Evolutionary conservation across 1,139 yeast genomes (phyloP).

Genomic region (Yamadazyma diddensiae): DNA sequence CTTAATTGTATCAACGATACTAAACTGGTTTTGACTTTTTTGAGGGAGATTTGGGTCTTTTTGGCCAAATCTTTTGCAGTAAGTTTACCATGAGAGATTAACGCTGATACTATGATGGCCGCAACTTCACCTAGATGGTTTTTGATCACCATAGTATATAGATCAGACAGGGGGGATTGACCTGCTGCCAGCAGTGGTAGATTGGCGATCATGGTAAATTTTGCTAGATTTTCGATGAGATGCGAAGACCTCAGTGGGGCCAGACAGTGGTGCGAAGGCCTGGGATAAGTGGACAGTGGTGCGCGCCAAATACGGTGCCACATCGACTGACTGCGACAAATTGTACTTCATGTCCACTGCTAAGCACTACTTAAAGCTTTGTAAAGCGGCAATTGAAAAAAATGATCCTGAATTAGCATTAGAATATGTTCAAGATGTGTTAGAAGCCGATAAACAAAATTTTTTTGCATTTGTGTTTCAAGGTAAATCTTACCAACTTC

Average conservation of each 20-base stretch:
- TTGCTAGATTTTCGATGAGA: no score
- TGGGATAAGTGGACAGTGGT: background rate
- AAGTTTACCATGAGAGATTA: constrained; percentile 60
- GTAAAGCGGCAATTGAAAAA: constrained; percentile 54
- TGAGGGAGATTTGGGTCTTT: constrained; percentile 38
- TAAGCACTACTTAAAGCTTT: constrained; percentile 45
- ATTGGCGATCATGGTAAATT: constrained; percentile 9
- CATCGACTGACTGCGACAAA: background rate
- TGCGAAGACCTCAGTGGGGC: no score
- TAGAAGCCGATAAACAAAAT: constrained; percentile 52
- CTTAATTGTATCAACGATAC: constrained; percentile 66
- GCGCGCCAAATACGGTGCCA: background rate
- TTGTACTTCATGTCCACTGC: constrained; percentile 12
- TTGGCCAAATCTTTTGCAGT: constrained; percentile 46
- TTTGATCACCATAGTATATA: constrained; percentile 53
- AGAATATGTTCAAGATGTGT: constrained; percentile 48
- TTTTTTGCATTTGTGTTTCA: constrained; percentile 65
- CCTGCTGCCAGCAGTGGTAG: constrained; percentile 29
- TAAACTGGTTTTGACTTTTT: constrained; percentile 52
- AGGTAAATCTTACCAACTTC: constrained; percentile 56
- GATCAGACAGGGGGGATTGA: constrained; percentile 60
- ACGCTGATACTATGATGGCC: constrained; percentile 48
- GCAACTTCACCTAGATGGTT: constrained; percentile 66
- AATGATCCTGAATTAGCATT: constrained; percentile 60
- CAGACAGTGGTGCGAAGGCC: no score